Percentiles rank a stretch among this genome's conserved stretches.
These are phyloP conservation scores for Dactylis glomerata DNA, from an alignment of 176 grass and related monocot species.

Conservation along the genomic window DNA sequence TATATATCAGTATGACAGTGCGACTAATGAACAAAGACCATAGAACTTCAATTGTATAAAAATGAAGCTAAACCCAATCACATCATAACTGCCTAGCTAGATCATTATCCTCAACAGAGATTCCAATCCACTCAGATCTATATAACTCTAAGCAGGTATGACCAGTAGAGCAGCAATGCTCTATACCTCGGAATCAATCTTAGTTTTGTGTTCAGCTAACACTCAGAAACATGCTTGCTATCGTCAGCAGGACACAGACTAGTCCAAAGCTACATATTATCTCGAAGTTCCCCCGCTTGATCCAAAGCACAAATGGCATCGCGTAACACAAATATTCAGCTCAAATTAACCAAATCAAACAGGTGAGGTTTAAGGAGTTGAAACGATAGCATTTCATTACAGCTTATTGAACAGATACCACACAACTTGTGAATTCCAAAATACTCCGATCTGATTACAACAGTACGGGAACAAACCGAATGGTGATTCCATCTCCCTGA, in stretches of 20 bases:
- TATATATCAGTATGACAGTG: neutral
- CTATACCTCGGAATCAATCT: neutral
- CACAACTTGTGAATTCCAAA: conserved; percentile 2
- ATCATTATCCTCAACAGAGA: neutral
- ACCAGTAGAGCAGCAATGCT: neutral
- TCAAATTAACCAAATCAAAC: conserved; percentile 16
- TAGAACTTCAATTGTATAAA: neutral
- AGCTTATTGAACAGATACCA: conserved; percentile 38
- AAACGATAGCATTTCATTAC: conserved; percentile 25
- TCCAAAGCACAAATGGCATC: neutral
- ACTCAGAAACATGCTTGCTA: neutral
- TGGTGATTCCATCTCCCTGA: conserved; percentile 2
- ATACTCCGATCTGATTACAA: conserved; percentile 25
- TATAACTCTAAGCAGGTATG: neutral
- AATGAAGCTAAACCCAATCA: neutral
- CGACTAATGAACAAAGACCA: neutral
- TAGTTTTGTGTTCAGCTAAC: neutral
- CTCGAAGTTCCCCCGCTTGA: neutral
- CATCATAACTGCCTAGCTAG: neutral
- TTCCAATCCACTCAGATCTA: neutral
- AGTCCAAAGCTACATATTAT: neutral
- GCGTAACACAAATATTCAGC: neutral
- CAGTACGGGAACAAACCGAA: conserved; percentile 48
- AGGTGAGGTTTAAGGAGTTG: conserved; percentile 4
- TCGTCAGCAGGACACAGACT: neutral